Percentiles rank a stretch among this genome's conserved stretches.
Evolutionary conservation across 2,329 filamentous ascomycete species (phyloP).

Genomic region (Fusarium transvaalense): DNA sequence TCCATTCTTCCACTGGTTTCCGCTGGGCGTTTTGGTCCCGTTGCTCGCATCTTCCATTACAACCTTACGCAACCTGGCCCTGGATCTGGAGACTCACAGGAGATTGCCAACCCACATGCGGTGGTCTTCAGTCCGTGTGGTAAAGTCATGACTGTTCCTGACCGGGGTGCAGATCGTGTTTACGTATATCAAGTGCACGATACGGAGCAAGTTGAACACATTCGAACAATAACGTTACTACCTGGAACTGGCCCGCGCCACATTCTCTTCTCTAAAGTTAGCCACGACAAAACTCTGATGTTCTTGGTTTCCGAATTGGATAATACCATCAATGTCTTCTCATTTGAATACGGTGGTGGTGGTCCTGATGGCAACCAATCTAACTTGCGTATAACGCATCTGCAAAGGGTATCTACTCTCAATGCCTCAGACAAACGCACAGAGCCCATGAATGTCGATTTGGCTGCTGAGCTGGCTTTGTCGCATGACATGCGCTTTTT

Average conservation of each 20-base stretch:
- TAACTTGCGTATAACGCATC: neutral
- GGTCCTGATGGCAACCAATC: neutral
- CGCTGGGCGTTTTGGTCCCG: neutral
- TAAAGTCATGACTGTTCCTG: constrained; percentile 1
- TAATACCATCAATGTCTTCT: constrained; percentile 9
- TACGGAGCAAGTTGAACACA: neutral
- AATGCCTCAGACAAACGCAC: neutral
- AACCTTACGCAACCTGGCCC: constrained; percentile 5
- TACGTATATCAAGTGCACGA: constrained; percentile 7
- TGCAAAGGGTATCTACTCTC: constrained; percentile 3
- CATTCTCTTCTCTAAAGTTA: neutral
- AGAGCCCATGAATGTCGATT: neutral
- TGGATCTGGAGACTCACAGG: neutral
- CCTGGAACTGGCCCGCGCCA: constrained; percentile 7
- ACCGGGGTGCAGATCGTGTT: constrained; percentile 1
- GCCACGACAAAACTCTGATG: neutral
- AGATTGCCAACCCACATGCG: neutral
- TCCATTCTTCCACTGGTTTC: neutral
- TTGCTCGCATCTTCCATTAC: neutral
- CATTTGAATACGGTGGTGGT: neutral
- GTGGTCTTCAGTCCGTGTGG: neutral
- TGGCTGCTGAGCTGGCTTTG: neutral
- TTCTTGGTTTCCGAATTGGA: constrained; percentile 2
- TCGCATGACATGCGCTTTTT: neutral
- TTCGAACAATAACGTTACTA: neutral